Conservation (phyloP, 2,329 filamentous ascomycete genomes). For the Aphanoascus verrucosus region DNA sequence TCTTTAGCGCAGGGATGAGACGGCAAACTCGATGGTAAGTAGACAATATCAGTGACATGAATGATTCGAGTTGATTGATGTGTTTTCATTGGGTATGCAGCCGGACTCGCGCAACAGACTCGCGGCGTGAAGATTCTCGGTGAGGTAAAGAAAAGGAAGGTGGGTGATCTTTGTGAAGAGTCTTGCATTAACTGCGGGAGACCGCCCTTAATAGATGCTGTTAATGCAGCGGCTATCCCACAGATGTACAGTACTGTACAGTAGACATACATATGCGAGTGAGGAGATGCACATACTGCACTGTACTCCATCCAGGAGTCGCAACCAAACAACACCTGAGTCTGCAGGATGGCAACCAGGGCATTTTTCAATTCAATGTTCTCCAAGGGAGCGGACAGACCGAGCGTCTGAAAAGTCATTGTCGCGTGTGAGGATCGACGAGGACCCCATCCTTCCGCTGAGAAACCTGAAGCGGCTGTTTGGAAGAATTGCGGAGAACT, state of each 20-base stretch:
- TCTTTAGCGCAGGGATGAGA: background rate
- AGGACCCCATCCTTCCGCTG: too few relatives aligned
- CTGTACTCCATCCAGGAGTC: background rate
- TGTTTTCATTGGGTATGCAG: background rate
- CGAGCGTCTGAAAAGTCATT: too few relatives aligned
- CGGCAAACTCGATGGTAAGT: background rate
- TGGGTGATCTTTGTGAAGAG: background rate
- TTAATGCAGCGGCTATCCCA: slow-evolving; percentile 8
- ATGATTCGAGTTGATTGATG: background rate
- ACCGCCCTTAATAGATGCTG: background rate
- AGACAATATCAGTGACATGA: background rate
- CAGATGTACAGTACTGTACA: too few relatives aligned
- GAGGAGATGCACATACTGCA: background rate
- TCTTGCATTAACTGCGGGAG: background rate
- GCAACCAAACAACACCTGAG: too few relatives aligned
- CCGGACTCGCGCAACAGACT: background rate
- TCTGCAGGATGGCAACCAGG: too few relatives aligned
- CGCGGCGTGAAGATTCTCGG: background rate
- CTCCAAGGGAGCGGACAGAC: background rate
- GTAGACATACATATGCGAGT: background rate
- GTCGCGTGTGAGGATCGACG: too few relatives aligned
- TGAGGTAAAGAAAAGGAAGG: background rate
- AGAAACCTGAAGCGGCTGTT: too few relatives aligned
- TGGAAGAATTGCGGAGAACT: too few relatives aligned
- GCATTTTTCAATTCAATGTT: too few relatives aligned